Evolutionary conservation across 2,329 filamentous ascomycete species (phyloP), one percentile per base, ranked within the genome.

Genomic region (Escovopsis sp.): DNA sequence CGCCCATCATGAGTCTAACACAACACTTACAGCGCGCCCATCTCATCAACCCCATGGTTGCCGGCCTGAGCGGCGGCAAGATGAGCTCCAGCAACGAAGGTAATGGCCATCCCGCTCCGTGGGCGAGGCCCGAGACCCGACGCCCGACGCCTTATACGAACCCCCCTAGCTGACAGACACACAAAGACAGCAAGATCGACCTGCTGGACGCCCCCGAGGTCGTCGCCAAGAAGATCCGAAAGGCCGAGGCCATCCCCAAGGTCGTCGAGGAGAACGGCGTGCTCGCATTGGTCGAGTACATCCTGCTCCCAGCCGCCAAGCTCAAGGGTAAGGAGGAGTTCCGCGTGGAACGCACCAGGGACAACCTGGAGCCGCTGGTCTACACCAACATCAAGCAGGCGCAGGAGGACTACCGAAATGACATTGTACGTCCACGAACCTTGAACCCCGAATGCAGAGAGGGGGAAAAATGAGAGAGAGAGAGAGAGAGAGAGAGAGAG

Each of bases 211-310:
- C 73, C 0, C 67, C 82, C 0, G 85, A 93, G 0, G 64, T 67
- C 2, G 82, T 96, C 12, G 68, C 72, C 51, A 86, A 82, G 69
- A 94, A 94, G 70, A 69, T 94, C 42, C 80, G 80, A 57, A 95
- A 95, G 63, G 87, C 89, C 0, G 76, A 82, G 48, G 84, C 83
- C 19, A 75, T 77, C 12, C 87, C 87, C 30, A 77, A 78, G 55
- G 70, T 82, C 26, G 71, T 85, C 4, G 85, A 94, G 53, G 83
- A 81, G 28, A 96, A 96, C 57, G 91, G 89, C 18, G 69, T 96
- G 11, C 66, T 96, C 41, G 77, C 82, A 3, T 88, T 96, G 48
- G 80, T 91, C 18, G 85, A 96, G 61, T 85, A 77, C 56, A 85
- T 95, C 28, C 70, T 96, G 30, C 72, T 98, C 9, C 86, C 87